Conservation (phyloP, 2,329 filamentous ascomycete genomes). For the Harringtonia aguacate region DNA sequence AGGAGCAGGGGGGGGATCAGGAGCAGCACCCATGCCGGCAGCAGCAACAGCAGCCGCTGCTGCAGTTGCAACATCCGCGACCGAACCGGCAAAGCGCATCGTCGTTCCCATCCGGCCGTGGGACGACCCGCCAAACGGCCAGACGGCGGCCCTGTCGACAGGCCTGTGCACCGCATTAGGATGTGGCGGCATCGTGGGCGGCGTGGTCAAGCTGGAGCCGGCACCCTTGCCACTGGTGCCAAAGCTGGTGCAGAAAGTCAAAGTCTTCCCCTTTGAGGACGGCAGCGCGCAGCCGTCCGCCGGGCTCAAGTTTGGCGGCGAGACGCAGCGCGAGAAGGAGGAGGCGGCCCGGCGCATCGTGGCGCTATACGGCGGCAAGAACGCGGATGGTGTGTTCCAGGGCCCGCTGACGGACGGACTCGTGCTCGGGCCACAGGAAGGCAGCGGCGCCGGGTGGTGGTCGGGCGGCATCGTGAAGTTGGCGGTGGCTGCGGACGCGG, state of each 20-base stretch:
- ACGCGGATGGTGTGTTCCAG: slow-evolving; percentile 54
- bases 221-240: slow-evolving; percentile 61
- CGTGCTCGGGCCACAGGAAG: slow-evolving; percentile 51
- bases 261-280: slow-evolving; percentile 68
- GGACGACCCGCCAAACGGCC: slow-evolving; percentile 77
- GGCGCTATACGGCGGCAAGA: slow-evolving; percentile 54
- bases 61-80: slow-evolving; percentile 9
- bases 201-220: slow-evolving; percentile 77
- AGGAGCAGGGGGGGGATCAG: too few species aligned
- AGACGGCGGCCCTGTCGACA: slow-evolving; percentile 69
- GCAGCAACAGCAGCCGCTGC: slow-evolving; percentile 17
- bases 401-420: slow-evolving; percentile 87
- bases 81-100: slow-evolving; percentile 53
- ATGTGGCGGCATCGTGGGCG: slow-evolving; percentile 65
- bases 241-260: slow-evolving; percentile 43
- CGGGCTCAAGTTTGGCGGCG: slow-evolving; percentile 76
- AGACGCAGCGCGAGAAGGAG: slow-evolving; percentile 72
- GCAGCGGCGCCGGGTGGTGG: slow-evolving; percentile 41
- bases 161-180: slow-evolving; percentile 65
- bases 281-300: slow-evolving; percentile 33
- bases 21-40: slow-evolving; percentile 25
- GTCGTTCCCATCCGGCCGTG: slow-evolving; percentile 68
- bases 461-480: slow-evolving; percentile 78
- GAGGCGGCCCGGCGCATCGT: slow-evolving; percentile 63
- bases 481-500: slow-evolving; percentile 28